Evolutionary conservation across 495 filamentous ascomycete species (phyloP).

Genomic region (Trichoderma reesei): DNA sequence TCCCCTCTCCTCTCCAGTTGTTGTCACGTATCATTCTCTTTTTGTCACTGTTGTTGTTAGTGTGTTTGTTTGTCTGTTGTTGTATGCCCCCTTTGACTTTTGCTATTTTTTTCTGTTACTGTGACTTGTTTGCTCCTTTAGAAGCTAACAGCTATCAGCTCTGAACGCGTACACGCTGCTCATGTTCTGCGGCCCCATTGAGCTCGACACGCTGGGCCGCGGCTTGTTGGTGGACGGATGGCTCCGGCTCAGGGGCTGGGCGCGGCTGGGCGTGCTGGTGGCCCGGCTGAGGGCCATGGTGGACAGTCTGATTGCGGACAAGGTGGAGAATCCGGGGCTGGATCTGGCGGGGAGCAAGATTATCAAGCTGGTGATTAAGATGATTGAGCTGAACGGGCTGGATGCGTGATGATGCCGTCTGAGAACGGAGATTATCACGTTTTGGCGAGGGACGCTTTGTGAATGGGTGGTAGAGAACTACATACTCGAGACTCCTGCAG

Average conservation of each 20-base stretch:
- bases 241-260: conserved; percentile 86
- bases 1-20: conserved; percentile 6
- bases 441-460: too few relatives aligned
- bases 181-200: conserved; percentile 78
- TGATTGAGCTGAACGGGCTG: conserved; percentile 82
- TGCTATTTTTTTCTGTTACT: conserved; percentile 4
- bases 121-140: background rate
- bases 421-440: too few relatives aligned
- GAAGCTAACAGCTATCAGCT: conserved; percentile 37
- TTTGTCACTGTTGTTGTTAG: conserved; percentile 5
- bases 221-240: conserved; percentile 90
- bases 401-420: too few relatives aligned
- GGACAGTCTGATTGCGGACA: conserved; percentile 66
- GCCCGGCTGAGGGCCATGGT: conserved; percentile 75
- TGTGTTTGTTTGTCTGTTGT: background rate
- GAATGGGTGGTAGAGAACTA: too few relatives aligned
- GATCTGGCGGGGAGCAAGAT: conserved; percentile 54
- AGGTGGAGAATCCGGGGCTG: conserved; percentile 64
- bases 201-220: conserved; percentile 76
- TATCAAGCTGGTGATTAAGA: conserved; percentile 60
- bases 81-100: too few relatives aligned
- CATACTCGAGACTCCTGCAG: too few relatives aligned
- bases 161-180: conserved; percentile 86
- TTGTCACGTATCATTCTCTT: too few relatives aligned
- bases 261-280: conserved; percentile 83